Percentiles rank a stretch among this genome's conserved stretches.
These are phyloP conservation scores for Cucurbita maxima DNA, from an alignment of 306 rosid genomes.

Conservation along the genomic window DNA sequence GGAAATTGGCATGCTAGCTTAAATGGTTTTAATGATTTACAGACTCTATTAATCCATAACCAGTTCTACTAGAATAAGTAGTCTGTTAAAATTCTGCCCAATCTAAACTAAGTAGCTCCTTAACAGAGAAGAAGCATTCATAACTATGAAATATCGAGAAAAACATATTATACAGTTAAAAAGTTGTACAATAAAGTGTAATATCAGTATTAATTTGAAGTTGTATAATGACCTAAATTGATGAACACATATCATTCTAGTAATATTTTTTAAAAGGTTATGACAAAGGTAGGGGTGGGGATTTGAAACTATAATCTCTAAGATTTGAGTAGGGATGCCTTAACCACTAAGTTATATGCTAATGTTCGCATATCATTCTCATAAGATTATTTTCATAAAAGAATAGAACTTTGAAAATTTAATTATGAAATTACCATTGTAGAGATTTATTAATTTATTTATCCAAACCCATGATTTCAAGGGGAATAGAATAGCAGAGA, in stretches of 20 bases:
- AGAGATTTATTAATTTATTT: no score
- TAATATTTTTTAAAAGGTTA: background rate
- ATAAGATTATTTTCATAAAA: no score
- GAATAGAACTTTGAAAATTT: no score
- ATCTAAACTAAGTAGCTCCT: background rate
- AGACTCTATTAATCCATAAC: background rate
- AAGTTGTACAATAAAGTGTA: background rate
- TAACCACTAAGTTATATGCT: no score
- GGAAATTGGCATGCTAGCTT: background rate
- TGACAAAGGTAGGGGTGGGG: background rate
- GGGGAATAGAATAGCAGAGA: no score
- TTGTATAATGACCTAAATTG: background rate
- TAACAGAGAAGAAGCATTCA: background rate
- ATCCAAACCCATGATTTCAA: no score
- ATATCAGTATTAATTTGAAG: background rate
- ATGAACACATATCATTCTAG: background rate
- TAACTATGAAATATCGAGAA: background rate
- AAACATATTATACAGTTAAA: background rate
- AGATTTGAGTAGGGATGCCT: background rate
- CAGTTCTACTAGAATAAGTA: background rate
- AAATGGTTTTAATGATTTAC: background rate
- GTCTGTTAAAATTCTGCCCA: background rate
- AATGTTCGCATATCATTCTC: no score
- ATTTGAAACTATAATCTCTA: background rate
- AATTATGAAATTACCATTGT: no score